Percentiles rank a stretch among this genome's conserved stretches.
Evolutionary conservation across 148 eudicot species (phyloP).

Genomic region (Nepenthes mirabilis): DNA sequence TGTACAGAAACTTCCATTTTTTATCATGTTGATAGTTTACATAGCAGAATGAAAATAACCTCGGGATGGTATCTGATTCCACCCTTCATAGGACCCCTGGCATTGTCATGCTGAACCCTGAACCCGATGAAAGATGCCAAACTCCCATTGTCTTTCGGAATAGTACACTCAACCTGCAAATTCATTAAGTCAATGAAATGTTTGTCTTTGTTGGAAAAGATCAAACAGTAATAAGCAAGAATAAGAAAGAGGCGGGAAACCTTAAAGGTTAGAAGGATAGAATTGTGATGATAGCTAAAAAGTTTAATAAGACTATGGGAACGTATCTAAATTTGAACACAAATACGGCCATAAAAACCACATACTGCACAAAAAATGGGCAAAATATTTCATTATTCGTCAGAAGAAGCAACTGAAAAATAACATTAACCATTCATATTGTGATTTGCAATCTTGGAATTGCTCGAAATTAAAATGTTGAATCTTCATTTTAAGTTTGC

Average conservation of each 20-base stretch:
- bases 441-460: not conserved
- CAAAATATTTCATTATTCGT: too few species aligned
- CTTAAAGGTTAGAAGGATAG: too few species aligned
- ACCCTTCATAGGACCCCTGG: conserved; percentile 99
- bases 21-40: not conserved
- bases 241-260: too few species aligned
- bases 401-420: not conserved
- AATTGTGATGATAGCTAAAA: too few species aligned
- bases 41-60: conserved; percentile 27
- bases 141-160: conserved; percentile 92
- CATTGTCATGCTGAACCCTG: conserved; percentile 93
- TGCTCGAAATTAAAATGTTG: not conserved
- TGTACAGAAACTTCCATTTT: not conserved
- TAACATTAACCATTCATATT: not conserved
- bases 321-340: too few species aligned
- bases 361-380: too few species aligned
- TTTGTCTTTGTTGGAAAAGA: not conserved
- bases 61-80: conserved; percentile 99
- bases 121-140: conserved; percentile 86
- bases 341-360: too few species aligned
- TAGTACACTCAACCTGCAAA: conserved; percentile 91
- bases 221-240: too few species aligned
- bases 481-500: not conserved
- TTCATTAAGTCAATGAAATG: conserved; percentile 5
- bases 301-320: too few species aligned